These are phyloP conservation scores for Fusarium sp. DNA, from an alignment of 2,329 filamentous ascomycete genomes.

Conservation along the genomic window DNA sequence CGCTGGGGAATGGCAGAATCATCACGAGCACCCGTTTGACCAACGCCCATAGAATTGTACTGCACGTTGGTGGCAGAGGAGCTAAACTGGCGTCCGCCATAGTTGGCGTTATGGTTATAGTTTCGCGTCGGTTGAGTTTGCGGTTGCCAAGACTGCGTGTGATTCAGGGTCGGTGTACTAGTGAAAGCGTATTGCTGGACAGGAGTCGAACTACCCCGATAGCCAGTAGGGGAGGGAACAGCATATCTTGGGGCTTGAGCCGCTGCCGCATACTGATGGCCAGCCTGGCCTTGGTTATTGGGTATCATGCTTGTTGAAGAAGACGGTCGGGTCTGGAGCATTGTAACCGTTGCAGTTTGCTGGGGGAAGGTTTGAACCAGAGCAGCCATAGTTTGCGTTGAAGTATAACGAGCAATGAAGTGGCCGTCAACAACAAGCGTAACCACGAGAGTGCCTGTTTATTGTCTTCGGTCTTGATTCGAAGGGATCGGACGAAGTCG, in stretches of 20 bases:
- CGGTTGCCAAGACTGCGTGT: constrained; percentile 65
- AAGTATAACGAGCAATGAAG: constrained; percentile 12
- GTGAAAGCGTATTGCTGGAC: constrained; percentile 84
- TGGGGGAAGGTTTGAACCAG: constrained; percentile 85
- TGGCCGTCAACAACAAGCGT: constrained; percentile 39
- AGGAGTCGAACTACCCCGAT: constrained; percentile 68
- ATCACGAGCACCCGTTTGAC: constrained; percentile 62
- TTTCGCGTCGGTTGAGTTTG: constrained; percentile 38
- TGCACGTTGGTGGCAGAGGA: constrained; percentile 57
- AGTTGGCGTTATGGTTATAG: constrained; percentile 45
- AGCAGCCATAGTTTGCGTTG: constrained; percentile 76
- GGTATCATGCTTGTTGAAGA: constrained; percentile 65
- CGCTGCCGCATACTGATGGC: constrained; percentile 63
- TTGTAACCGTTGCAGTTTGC: constrained; percentile 78
- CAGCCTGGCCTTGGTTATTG: constrained; percentile 62
- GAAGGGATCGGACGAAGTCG: neutral
- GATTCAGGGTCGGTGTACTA: constrained; percentile 74
- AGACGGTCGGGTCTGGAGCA: constrained; percentile 79
- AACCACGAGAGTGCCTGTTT: constrained; percentile 23
- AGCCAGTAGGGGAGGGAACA: constrained; percentile 59
- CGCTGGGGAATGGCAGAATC: constrained; percentile 62
- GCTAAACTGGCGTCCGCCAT: constrained; percentile 52
- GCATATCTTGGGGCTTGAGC: constrained; percentile 51
- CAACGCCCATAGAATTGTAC: constrained; percentile 54
- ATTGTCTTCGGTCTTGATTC: constrained; percentile 31